Percentiles rank a stretch among this genome's conserved stretches.
Evolutionary conservation across 2,329 filamentous ascomycete genomes (phyloP).

Genomic region (Fusarium heterosporum): DNA sequence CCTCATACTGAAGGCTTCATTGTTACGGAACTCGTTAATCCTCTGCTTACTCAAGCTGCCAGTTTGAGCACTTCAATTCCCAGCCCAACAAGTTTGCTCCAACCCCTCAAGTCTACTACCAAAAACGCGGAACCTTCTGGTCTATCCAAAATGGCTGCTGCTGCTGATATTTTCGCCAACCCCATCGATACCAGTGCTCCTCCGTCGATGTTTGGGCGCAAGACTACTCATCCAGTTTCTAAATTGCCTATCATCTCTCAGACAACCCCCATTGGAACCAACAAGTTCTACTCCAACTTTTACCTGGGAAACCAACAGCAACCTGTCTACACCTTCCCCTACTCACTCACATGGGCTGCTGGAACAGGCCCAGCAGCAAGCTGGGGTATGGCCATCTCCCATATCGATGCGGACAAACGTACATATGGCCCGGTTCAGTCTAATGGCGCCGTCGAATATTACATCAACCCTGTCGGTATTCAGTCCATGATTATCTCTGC

Average conservation of each 20-base stretch:
- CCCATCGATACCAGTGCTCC: conserved; percentile 67
- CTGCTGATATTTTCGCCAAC: conserved; percentile 64
- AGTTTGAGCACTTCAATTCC: conserved; percentile 49
- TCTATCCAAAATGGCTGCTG: conserved; percentile 45
- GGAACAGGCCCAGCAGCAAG: conserved; percentile 72
- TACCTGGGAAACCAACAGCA: conserved; percentile 79
- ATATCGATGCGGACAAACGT: conserved; percentile 75
- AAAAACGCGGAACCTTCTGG: conserved; percentile 35
- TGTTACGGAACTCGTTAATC: conserved; percentile 42
- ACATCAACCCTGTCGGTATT: conserved; percentile 83
- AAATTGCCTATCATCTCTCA: conserved; percentile 65
- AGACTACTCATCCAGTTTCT: conserved; percentile 69
- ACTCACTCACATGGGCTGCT: conserved; percentile 75
- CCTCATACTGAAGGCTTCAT: conserved; percentile 51
- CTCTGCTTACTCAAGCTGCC: conserved; percentile 29
- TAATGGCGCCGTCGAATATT: conserved; percentile 74
- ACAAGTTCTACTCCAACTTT: conserved; percentile 86
- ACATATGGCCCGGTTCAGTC: conserved; percentile 71
- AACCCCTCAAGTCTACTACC: conserved; percentile 41
- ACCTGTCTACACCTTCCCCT: conserved; percentile 80
- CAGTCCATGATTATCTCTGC: conserved; percentile 86
- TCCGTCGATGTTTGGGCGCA: conserved; percentile 59
- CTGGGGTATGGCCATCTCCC: conserved; percentile 83
- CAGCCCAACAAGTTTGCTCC: conserved; percentile 52
- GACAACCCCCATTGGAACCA: conserved; percentile 71